These are phyloP conservation scores for Cymbopogon citratus DNA, from an alignment of 176 grass and related monocot species.

Conservation along the genomic window DNA sequence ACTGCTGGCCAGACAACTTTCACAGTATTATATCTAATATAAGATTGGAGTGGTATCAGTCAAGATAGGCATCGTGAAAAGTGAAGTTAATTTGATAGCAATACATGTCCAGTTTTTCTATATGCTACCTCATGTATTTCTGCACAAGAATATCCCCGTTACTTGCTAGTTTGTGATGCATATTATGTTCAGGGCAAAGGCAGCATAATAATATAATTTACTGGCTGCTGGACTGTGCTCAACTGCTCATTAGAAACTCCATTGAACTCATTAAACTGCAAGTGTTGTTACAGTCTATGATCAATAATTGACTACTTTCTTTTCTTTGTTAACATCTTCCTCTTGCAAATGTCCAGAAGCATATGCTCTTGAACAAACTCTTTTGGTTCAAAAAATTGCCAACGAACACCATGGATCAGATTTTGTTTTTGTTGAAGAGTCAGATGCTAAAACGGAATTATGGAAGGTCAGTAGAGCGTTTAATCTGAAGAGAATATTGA, in stretches of 20 bases:
- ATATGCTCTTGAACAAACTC: constrained; percentile 86
- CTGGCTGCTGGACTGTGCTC: background rate
- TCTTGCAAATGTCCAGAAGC: constrained; percentile 59
- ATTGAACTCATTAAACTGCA: background rate
- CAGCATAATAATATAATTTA: constrained; percentile 1
- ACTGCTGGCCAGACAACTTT: background rate
- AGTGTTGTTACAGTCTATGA: background rate
- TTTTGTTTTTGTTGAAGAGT: constrained; percentile 88
- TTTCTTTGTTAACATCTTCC: constrained; percentile 17
- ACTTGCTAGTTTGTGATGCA: background rate
- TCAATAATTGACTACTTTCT: background rate
- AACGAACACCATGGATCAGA: constrained; percentile 75
- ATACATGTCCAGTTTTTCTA: background rate
- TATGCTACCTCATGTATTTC: background rate
- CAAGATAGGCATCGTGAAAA: background rate
- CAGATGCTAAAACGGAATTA: constrained; percentile 67
- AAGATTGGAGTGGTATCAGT: background rate
- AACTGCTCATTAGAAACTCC: background rate
- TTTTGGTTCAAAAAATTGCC: constrained; percentile 94
- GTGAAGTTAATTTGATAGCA: constrained; percentile 1
- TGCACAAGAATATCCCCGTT: background rate
- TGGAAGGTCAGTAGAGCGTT: constrained; percentile 64
- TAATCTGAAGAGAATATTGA: background rate
- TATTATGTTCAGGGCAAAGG: constrained; percentile 11
- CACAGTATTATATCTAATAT: background rate